Evolutionary conservation across 1,284 basidiomycete genomes (phyloP).

Genomic region (Trametes hirsuta): DNA sequence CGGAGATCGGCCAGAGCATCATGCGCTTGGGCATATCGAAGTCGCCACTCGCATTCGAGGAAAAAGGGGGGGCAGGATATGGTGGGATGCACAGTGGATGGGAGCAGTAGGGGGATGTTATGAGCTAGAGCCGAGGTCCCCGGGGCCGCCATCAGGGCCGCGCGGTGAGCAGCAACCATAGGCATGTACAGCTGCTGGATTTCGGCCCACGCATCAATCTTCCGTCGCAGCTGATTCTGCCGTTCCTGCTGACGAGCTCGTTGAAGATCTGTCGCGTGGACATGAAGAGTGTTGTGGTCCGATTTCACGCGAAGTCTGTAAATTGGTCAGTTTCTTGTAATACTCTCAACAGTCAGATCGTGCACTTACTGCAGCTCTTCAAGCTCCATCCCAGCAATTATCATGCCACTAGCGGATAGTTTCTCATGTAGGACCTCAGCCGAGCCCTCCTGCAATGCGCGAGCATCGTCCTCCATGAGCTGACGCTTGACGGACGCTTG

Average conservation of each 20-base stretch:
- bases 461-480: conserved; percentile 17
- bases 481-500: conserved; percentile 14
- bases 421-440: background rate
- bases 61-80: background rate
- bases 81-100: background rate
- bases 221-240: background rate
- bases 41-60: conserved; percentile 4
- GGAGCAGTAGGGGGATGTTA: background rate
- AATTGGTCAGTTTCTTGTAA: background rate
- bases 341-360: too few species aligned
- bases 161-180: background rate
- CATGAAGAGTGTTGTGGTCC: background rate
- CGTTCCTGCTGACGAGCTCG: conserved; percentile 2
- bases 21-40: conserved; percentile 7
- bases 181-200: conserved; percentile 14
- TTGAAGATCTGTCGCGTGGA: conserved; percentile 3
- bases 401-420: conserved; percentile 4
- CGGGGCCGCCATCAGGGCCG: background rate
- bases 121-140: background rate
- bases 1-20: conserved; percentile 13
- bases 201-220: conserved; percentile 4
- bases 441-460: background rate
- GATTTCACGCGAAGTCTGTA: background rate
- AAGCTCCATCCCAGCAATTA: conserved; percentile 17
- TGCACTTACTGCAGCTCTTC: conserved; percentile 21